Base-by-base conservation (phyloP, 805 yeast genomes). In the Schwanniomyces pseudopolymorphus region DNA sequence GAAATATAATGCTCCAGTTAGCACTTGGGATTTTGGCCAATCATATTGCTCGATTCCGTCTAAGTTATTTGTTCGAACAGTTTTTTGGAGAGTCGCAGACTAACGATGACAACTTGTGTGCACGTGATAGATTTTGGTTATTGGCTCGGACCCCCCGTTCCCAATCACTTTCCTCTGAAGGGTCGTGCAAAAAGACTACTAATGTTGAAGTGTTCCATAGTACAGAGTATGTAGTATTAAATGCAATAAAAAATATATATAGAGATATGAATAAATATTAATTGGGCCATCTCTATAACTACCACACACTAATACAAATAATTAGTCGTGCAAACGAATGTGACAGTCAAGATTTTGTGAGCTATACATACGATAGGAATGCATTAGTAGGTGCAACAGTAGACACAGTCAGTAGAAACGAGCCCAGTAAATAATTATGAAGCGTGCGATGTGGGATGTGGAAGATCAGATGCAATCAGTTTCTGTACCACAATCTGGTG, bases 401-500 rank as follows among this genome's bases (percentile, higher is more conserved):
- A 31, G 35, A 31, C 35, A 31, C 35, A 31, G 35, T 31, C 35
- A 9, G 35, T 16, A 14, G 20, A 31, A 5, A 31, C 13, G 35
- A 31, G 35, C 35, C 35, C 8, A 36, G 9, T 33, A 36, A 36
- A 36, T 36, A 36, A n/a, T 20, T 36, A 36, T 36, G 39, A 36
- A 36, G 35, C 33, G 33, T 24, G 17, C 14, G 16, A 13, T 8
- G 35, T 24, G 13, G 10, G 13, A 26, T 31, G 31, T 11, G 25
- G 16, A 36, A 20, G 13, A 26, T 6, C 25, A 6, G 25, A 39
- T 28, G 19, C 21, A 37, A 24, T 46, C 57, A 72, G 59, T 64
- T 68, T 72, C 95, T 81, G 75, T 87, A 87, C 96, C 95, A 87
- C 78, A 89, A 78, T 67, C 96, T 78, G 49, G 91, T 86, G 56